phyloP scores from a whole-genome alignment of 768 basidiomycete genomes.

The Lentinus brumalis region DNA sequence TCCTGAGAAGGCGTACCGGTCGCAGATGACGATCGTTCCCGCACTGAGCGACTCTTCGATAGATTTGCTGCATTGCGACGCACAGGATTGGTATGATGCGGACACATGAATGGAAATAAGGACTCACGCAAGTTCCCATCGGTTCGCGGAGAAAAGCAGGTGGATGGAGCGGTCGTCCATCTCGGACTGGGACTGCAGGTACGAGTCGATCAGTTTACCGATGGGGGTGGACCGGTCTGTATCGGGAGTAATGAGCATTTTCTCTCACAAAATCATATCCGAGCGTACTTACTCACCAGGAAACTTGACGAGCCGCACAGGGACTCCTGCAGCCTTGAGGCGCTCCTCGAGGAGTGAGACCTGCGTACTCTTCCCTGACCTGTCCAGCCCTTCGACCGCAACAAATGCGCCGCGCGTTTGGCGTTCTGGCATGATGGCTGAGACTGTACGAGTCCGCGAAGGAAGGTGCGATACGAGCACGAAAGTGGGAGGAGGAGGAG shows the following conservation, averaged over 20 bases:
- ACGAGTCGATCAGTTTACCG: constrained; percentile 91
- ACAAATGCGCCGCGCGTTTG: constrained; percentile 71
- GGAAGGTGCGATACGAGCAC: not conserved
- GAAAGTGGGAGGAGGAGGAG: not conserved
- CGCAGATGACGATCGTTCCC: constrained; percentile 81
- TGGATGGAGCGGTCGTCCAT: constrained; percentile 92
- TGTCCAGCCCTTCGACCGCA: constrained; percentile 94
- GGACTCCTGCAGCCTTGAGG: constrained; percentile 47
- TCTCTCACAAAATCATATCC: not conserved
- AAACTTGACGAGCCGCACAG: constrained; percentile 76
- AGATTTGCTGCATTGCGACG: constrained; percentile 42
- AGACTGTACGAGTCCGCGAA: not conserved
- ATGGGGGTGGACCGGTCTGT: constrained; percentile 89
- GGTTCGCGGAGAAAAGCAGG: constrained; percentile 93
- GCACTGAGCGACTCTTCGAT: constrained; percentile 60
- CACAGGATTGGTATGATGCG: not conserved
- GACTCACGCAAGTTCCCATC: constrained; percentile 91
- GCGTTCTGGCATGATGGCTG: constrained; percentile 10
- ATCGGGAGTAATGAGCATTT: not conserved
- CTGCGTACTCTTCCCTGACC: constrained; percentile 94
- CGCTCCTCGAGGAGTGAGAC: constrained; percentile 58
- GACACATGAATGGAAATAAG: not conserved
- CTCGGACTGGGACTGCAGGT: constrained; percentile 81
- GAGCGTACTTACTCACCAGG: constrained; percentile 61
- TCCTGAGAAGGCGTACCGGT: constrained; percentile 96